Base-by-base conservation (phyloP, 208 protist species). In the Balamuthia mandrillaris region DNA sequence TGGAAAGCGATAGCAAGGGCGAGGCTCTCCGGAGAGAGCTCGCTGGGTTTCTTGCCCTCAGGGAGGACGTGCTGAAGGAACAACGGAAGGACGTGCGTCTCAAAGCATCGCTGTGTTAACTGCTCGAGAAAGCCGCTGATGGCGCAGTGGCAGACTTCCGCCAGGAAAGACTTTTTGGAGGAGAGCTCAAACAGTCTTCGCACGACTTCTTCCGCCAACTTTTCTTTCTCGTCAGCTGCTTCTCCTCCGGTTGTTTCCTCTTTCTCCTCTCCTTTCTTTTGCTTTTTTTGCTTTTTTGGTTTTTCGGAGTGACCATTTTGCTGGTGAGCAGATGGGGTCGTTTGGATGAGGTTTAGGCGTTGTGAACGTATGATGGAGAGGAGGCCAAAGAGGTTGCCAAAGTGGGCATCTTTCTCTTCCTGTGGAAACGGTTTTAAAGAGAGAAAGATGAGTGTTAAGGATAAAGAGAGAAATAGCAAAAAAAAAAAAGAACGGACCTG, bases 331-430 rank as follows among this genome's bases (percentile, higher is more conserved):
- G 42, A 29, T 14, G 78, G 70, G 14, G 56, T 58, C 12, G 78
- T 41, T 47, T 84, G 78, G 14, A 84, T 58, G 56, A 84, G 56
- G n/a, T n/a, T n/a, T n/a, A n/a, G n/a, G 35, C 78, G 31, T 27
- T 47, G 56, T n/a, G 78, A 84, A n/a, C 78, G 54, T 39, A 84
- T 54, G 42, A 84, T 84, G 42, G 78, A 52, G 18, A 84, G 60
- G 29, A 70, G 16, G 6, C 78, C 78, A 33, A 84, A 84, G 27
- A 70, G 44, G 27, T 72, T 42, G 4, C 78, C 78, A 58, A 84
- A 70, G 16, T 72, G 44, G 10, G 56, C 29, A n/a, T 84, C 56
- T 16, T 47, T 84, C 58, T 84, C 78, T 58, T 84, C 78, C 78
- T 84, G 33, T 29, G 27, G 52, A n/a, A n/a, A 31, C 5, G 45